Base-by-base conservation (phyloP, 805 yeast species). In the Ogataea glucozyma region DNA sequence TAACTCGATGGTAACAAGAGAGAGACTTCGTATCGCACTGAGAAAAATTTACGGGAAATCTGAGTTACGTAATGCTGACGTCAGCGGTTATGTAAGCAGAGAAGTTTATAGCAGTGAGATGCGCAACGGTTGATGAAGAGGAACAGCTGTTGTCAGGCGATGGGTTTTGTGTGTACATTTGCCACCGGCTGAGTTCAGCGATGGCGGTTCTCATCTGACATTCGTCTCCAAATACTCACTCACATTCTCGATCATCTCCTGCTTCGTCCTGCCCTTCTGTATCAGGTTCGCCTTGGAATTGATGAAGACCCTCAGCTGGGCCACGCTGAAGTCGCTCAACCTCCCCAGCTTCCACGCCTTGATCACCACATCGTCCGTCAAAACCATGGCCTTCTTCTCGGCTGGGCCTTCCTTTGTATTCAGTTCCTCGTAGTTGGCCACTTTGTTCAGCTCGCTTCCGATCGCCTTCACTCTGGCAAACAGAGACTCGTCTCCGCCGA, bases 171-270 rank as follows among this genome's bases (percentile, higher is more conserved):
- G n/a, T n/a, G n/a, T n/a, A n/a, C n/a, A n/a, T n/a, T n/a, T n/a
- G n/a, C n/a, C n/a, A n/a, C n/a, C n/a, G n/a, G n/a, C n/a, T n/a
- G n/a, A n/a, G n/a, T n/a, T n/a, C n/a, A n/a, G n/a, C n/a, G n/a
- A n/a, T n/a, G n/a, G n/a, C n/a, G n/a, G n/a, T n/a, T n/a, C n/a
- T n/a, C n/a, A n/a, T n/a, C n/a, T n/a, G n/a, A n/a, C n/a, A n/a
- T n/a, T n/a, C n/a, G 49, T 41, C 16, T 26, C 41, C 45, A 53
- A 33, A 40, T 53, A 61, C 8, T 57, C 62, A 1, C 27, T 40
- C 17, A 77, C 73, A 45, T 69, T 72, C 7, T 62, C 67, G 13
- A 76, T 62, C 57, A 75, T 56, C 23, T 67, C 79, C 12, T 51
- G 64, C 51, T 75, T 77, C 36, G 61, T 69, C 1, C 63, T 52